Percentiles rank a stretch among this genome's conserved stretches.
Conservation (phyloP, 73 alveolate species). For the Symbiodinium pilosum region DNA sequence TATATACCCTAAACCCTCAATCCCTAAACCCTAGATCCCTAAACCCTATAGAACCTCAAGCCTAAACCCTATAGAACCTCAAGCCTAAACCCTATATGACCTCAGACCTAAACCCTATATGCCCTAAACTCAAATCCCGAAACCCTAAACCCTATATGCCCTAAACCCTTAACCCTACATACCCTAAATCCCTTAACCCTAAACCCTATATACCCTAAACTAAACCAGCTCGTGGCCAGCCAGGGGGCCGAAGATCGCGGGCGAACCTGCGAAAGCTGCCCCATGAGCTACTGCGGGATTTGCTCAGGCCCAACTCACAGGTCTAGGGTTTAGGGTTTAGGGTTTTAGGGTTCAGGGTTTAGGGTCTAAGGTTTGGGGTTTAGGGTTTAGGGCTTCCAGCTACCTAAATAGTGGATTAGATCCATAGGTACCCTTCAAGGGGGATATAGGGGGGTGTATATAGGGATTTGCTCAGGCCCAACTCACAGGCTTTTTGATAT, state of each 20-base stretch:
- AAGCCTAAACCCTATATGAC: neutral
- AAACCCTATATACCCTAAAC: neutral
- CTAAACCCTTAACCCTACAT: neutral
- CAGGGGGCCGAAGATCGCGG: constrained; percentile 81
- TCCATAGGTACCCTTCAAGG: too few species aligned
- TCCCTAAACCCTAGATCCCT: neutral
- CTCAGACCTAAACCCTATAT: neutral
- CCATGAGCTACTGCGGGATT: constrained; percentile 67
- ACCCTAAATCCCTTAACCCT: neutral
- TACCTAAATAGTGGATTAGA: too few species aligned
- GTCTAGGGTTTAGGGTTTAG: neutral
- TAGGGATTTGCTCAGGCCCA: constrained; percentile 77
- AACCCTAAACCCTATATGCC: neutral
- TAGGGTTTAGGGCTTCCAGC: neutral
- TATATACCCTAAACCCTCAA: too few species aligned
- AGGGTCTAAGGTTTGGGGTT: neutral
- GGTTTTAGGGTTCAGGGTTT: neutral
- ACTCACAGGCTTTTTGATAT: neutral
- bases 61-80: neutral
- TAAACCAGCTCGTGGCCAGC: neutral
- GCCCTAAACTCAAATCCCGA: neutral
- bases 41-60: neutral
- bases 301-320: constrained; percentile 37
- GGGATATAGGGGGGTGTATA: too few species aligned
- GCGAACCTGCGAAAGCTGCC: constrained; percentile 66